Base-by-base conservation (phyloP, 1,139 yeast genomes). In the Nakaseomyces sp. region DNA sequence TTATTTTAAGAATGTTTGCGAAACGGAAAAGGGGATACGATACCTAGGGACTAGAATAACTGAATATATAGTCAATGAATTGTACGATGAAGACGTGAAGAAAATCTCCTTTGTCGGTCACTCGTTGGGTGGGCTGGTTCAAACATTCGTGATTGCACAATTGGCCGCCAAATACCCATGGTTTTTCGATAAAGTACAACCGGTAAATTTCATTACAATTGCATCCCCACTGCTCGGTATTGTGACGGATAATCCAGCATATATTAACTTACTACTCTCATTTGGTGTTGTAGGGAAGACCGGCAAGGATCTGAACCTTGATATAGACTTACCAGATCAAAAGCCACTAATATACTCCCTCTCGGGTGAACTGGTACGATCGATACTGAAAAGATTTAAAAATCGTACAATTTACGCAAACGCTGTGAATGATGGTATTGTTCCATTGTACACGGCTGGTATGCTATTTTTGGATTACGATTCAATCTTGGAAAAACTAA, bases 231-330 rank as follows among this genome's bases (percentile, higher is more conserved):
- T 89, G 51, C 66, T 93, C 13, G 99, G 98, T 0, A 79, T 89
- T 1, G 77, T 73, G 6, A 74, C 79, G 40, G 97, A 89, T 56
- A 89, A 88, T 58, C 97, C 98, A 0, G 77, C 80, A 1, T 88
- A 84, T 59, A 82, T 93, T 22, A 87, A 86, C 56, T 67, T 88
- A 45, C 93, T 93, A 0, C 69, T 91, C 16, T 84, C 82, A 61
- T 81, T 88, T 35, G 98, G 99, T 0, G 73, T 89, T 41, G 91
- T 87, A 3, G 99, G 98, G 0, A 81, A 79, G 55, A 83, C 97
- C 0, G 99, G 99, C 0, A 91, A 85, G 55, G 99, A 91, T 58
- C 65, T 91, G 49, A 93, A 95, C 0, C 69, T 93, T n/a, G 61
- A 64, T 41, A 53, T 54, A n/a, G 53, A 49, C 18, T 26, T 52